A percentile compares a stretch with the other conserved stretches of the same genome.
phyloP scores from a whole-genome alignment of 257 asterid species.

The Verbena officinalis region DNA sequence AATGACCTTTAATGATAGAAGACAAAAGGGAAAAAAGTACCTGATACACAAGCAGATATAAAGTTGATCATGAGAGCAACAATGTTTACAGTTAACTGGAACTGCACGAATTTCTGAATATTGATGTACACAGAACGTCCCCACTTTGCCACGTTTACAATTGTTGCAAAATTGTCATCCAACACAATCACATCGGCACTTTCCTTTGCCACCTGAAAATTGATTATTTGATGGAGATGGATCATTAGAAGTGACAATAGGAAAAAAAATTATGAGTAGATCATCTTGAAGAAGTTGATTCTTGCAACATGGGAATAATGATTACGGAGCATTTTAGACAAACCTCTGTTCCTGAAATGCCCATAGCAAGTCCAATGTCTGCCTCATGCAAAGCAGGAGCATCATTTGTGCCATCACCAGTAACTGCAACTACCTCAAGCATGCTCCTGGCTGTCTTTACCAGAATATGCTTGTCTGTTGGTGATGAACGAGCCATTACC shows the following conservation, averaged over 20 bases:
- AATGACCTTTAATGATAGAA: too few relatives aligned
- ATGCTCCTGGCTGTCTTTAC: conserved; percentile 70
- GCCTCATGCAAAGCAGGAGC: conserved; percentile 96
- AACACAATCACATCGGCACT: conserved; percentile 93
- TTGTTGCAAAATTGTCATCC: conserved; percentile 94
- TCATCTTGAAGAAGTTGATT: too few relatives aligned
- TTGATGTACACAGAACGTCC: conserved; percentile 97
- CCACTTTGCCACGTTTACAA: conserved; percentile 95
- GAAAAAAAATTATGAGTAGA: background rate
- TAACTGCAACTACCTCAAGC: conserved; percentile 95
- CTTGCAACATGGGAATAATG: background rate
- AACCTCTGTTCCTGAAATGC: conserved; percentile 94
- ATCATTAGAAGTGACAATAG: background rate
- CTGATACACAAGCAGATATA: conserved; percentile 83
- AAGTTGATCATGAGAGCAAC: conserved; percentile 95
- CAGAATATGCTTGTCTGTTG: conserved; percentile 83
- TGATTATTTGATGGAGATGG: conserved; percentile 22
- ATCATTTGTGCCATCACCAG: conserved; percentile 97
- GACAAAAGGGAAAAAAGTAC: conserved; percentile 34
- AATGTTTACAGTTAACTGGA: conserved; percentile 91
- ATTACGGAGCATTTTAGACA: conserved; percentile 18
- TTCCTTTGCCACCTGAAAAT: conserved; percentile 91
- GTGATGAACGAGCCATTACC: conserved; percentile 99
- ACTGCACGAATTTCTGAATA: conserved; percentile 96
- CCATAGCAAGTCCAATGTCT: conserved; percentile 96